Percentiles rank a stretch among this genome's conserved stretches.
phyloP scores from a whole-genome alignment of 1,284 basidiomycete species.

The Peniophora sp. region DNA sequence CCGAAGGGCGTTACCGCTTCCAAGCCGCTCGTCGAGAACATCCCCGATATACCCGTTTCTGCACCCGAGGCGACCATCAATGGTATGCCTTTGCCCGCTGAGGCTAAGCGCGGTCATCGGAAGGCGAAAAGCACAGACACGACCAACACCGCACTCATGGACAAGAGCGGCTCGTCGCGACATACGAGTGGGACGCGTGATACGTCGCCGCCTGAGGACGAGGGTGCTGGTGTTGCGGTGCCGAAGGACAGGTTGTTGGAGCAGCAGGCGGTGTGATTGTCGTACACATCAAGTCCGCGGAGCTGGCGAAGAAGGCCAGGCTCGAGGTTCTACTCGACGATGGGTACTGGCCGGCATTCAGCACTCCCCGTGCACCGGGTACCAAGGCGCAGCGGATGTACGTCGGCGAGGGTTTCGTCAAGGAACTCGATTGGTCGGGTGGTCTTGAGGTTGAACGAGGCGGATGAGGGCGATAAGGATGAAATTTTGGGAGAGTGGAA shows the following conservation, averaged over 20 bases:
- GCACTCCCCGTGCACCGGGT: conserved; percentile 73
- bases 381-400: conserved; percentile 80
- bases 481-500: conserved; percentile 80
- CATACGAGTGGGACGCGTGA: conserved; percentile 3
- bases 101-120: neutral
- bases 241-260: too few relatives aligned
- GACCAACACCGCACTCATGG: conserved; percentile 11
- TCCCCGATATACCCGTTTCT: neutral
- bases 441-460: conserved; percentile 81
- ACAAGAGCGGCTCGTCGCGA: conserved; percentile 18
- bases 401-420: conserved; percentile 92
- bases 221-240: too few relatives aligned
- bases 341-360: conserved; percentile 90
- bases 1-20: conserved; percentile 35
- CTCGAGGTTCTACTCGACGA: conserved; percentile 93
- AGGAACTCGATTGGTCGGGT: conserved; percentile 90
- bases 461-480: conserved; percentile 76
- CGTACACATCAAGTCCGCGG: conserved; percentile 81
- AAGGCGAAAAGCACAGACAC: conserved; percentile 13
- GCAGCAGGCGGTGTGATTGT: conserved; percentile 71
- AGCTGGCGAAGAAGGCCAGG: conserved; percentile 73
- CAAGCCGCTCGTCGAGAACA: conserved; percentile 13
- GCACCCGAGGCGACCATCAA: neutral
- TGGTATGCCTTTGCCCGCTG: neutral
- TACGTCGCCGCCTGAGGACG: too few relatives aligned